Base-by-base conservation (phyloP, 106 monocot species). In the Ottelia alismoides region DNA sequence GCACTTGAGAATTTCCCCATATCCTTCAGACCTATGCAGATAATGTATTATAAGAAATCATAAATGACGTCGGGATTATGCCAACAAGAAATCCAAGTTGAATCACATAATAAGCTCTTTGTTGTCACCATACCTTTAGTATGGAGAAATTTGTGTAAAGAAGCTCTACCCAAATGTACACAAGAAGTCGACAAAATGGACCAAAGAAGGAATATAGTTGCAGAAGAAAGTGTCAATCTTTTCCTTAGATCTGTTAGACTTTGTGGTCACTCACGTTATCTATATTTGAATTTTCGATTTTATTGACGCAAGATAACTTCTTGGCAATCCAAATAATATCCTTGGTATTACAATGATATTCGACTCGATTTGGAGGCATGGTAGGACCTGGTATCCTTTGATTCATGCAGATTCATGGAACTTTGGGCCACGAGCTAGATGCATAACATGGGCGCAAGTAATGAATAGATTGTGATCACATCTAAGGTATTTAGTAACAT, bases 341-440 rank as follows among this genome's bases (percentile, higher is more conserved):
- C 92, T 10, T 92, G 86, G 92, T 63, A 48, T 11, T 53, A 64
- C 17, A 76, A 92, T 64, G 75, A 82, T 62, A 57, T 27, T 16
- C n/a, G 62, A 72, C 1, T 86, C 86, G 53, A 52, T 30, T 27
- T 92, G 92, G 92, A 71, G 86, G 58, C 92, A 92, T 53, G 92
- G 92, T 11, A 86, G 66, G 59, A 92, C 92, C 19, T 85, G 92
- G 3, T 92, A 86, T 31, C 92, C 86, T 1, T 69, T 92, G 47
- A 85, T 92, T 2, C 85, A 92, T 79, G 92, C 92, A 25, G 92
- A 85, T 28, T 92, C 85, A 78, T 85, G 43, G 92, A 92, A 60
- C 78, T 92, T 47, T 92, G 92, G 92, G 92, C 92, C 21, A 92
- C 92, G 17, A 85, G 92, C 22, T 92, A 85, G 92, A 70, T 82